phyloP scores from a whole-genome alignment of 2,329 filamentous ascomycete species.

The Botrytis aclada region DNA sequence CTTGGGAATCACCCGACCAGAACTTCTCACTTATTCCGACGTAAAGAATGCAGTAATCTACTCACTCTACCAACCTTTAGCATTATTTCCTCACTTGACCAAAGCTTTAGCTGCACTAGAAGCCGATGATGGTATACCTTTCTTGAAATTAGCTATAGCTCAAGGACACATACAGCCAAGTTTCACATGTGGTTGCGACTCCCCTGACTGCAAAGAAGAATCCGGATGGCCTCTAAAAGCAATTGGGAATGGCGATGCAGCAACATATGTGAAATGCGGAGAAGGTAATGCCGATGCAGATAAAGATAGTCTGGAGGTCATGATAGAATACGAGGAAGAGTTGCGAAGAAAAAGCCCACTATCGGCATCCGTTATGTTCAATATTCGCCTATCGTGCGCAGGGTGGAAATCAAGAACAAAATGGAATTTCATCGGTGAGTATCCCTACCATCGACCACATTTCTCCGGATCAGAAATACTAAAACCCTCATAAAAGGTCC shows the following conservation, averaged over 20 bases:
- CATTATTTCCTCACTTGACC: constrained; percentile 33
- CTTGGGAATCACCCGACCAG: constrained; percentile 27
- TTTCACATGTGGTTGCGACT: constrained; percentile 33
- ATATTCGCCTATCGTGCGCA: constrained; percentile 6
- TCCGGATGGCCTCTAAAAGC: constrained; percentile 27
- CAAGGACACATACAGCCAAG: constrained; percentile 28
- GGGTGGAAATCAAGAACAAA: constrained; percentile 23
- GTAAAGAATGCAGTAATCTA: constrained; percentile 31
- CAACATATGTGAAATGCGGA: constrained; percentile 43
- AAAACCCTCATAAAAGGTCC: constrained; percentile 18
- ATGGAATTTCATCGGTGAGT: not conserved
- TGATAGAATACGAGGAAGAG: constrained; percentile 36
- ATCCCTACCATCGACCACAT: rapidly evolving
- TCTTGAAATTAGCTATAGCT: constrained; percentile 27
- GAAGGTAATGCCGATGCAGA: constrained; percentile 43
- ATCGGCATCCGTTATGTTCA: not conserved
- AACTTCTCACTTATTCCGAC: constrained; percentile 35
- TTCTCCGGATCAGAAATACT: not conserved
- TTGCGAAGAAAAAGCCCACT: constrained; percentile 26
- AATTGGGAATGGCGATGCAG: constrained; percentile 27
- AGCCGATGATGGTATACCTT: constrained; percentile 44
- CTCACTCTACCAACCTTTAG: constrained; percentile 35
- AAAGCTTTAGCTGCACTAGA: constrained; percentile 33
- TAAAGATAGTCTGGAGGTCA: constrained; percentile 38
- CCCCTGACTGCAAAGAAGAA: constrained; percentile 18